These are phyloP conservation scores for Rhizophagus clarus DNA, from an alignment of 192 early-diverging fungal species.

Conservation along the genomic window DNA sequence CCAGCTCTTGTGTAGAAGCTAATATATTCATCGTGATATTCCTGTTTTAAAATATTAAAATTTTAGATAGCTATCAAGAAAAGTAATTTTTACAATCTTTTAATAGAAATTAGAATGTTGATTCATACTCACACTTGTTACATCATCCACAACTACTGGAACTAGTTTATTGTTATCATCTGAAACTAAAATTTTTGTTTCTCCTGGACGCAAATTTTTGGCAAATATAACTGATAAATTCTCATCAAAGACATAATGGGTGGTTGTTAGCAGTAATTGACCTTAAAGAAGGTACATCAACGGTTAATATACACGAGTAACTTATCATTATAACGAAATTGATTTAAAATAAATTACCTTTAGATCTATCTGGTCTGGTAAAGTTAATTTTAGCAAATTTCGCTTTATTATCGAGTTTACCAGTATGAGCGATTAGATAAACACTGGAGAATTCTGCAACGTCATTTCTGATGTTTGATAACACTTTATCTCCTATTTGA, in stretches of 20 bases:
- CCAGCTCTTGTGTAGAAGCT: too few relatives aligned
- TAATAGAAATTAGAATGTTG: too few relatives aligned
- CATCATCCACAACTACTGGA: too few relatives aligned
- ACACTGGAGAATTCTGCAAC: not conserved
- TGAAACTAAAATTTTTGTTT: not conserved
- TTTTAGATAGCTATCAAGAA: too few relatives aligned
- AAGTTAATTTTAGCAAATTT: not conserved
- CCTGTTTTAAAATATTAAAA: not conserved
- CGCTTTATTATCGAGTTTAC: too few relatives aligned
- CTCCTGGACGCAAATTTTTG: not conserved
- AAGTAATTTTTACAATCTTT: too few relatives aligned
- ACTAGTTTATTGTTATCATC: slow-evolving; percentile 2
- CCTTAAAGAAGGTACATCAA: not conserved
- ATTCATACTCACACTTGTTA: not conserved
- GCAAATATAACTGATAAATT: not conserved
- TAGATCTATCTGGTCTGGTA: not conserved
- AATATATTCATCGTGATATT: not conserved
- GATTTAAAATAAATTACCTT: not conserved
- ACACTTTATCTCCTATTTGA: not conserved
- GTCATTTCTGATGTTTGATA: not conserved
- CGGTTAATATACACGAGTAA: not conserved
- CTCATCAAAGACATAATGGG: not conserved
- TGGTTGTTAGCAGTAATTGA: not conserved
- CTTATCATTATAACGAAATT: not conserved
- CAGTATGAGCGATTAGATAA: not conserved